Conservation (phyloP, 805 yeast species). For the Komagataella pastoris region DNA sequence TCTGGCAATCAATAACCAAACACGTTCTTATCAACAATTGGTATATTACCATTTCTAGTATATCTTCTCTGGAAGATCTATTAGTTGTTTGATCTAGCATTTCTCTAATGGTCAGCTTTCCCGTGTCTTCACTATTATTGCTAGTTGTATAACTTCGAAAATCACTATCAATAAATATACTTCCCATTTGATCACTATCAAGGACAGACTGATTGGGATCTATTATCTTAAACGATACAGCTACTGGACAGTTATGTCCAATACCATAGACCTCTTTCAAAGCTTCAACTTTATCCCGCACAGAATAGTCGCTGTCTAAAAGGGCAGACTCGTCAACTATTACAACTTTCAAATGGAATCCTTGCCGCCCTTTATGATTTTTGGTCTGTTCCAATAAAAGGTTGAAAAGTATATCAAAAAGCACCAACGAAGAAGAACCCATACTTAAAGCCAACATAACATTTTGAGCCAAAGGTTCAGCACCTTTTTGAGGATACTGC, state of each 20-base stretch:
- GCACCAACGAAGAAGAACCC: conserved; percentile 53
- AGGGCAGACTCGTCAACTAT: conserved; percentile 26
- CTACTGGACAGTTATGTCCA: conserved; percentile 12
- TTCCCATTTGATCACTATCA: conserved; percentile 15
- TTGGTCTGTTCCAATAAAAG: conserved; percentile 46
- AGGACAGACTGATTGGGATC: conserved; percentile 26
- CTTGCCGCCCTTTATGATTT: conserved; percentile 54
- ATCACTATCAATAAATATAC: conserved; percentile 20
- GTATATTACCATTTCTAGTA: conserved; percentile 30
- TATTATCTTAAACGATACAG: conserved; percentile 25
- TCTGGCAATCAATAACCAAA: conserved; percentile 25
- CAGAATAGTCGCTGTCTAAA: conserved; percentile 3
- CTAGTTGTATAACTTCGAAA: conserved; percentile 7
- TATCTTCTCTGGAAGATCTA: conserved; percentile 56
- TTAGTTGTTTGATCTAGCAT: conserved; percentile 27
- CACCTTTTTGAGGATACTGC: conserved; percentile 32
- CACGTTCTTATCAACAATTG: conserved; percentile 37
- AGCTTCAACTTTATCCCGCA: conserved; percentile 1
- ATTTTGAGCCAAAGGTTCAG: conserved; percentile 20
- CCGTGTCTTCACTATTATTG: conserved; percentile 3
- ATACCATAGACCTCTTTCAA: conserved; percentile 7
- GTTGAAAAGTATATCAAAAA: conserved; percentile 53
- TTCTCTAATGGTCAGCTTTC: conserved; percentile 12
- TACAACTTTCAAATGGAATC: conserved; percentile 46
- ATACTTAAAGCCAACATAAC: conserved; percentile 52